Conservation (phyloP, 306 rosid species). For the Psophocarpus tetragonolobus region DNA sequence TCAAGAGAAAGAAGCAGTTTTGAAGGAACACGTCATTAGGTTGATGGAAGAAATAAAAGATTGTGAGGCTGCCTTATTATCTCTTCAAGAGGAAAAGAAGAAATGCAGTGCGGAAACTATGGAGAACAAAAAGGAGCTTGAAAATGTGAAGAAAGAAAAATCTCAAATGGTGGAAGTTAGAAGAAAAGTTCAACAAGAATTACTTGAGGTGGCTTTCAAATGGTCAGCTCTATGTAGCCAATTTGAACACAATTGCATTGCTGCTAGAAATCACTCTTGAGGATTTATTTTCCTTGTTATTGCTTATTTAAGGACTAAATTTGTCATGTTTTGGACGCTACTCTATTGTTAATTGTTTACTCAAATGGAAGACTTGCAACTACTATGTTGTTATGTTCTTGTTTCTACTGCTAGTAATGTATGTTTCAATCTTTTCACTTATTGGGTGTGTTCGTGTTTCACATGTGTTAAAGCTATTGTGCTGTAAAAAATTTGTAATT, state of each 20-base stretch:
- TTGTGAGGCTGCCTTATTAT: neutral
- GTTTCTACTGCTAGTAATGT: too few species aligned
- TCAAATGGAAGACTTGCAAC: too few species aligned
- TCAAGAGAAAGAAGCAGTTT: neutral
- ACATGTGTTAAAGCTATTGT: too few species aligned
- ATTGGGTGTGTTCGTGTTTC: too few species aligned
- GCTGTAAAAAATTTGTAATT: too few species aligned
- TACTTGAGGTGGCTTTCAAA: neutral
- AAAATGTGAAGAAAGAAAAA: neutral
- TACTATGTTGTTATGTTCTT: too few species aligned
- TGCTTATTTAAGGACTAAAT: too few species aligned
- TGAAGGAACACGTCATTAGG: neutral
- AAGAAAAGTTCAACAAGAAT: slow-evolving; percentile 11
- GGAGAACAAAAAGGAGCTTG: neutral
- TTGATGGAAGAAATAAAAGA: neutral
- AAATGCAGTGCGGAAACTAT: neutral
- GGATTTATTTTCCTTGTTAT: neutral
- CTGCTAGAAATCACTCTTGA: neutral
- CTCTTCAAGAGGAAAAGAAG: neutral
- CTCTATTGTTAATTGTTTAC: too few species aligned
- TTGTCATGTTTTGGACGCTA: too few species aligned
- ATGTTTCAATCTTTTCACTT: too few species aligned
- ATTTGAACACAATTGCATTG: neutral
- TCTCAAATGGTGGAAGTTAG: neutral
- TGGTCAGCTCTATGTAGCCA: neutral